Conservation (phyloP, 306 rosid genomes). For the Quercus mongolica region DNA sequence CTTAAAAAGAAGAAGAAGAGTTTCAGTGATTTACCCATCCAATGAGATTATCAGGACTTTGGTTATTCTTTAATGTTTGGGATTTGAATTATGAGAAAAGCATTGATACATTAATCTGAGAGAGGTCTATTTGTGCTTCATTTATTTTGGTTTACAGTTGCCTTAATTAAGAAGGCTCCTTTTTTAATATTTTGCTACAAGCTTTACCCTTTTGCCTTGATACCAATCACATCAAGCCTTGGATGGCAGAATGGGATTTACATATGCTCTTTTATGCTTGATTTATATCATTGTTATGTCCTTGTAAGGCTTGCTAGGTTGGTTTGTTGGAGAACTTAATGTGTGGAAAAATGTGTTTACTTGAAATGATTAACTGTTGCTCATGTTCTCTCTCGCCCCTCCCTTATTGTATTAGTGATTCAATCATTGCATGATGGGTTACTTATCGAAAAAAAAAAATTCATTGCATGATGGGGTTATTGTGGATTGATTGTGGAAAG, state of each 20-base stretch:
- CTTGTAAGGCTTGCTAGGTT: neutral
- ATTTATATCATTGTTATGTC: neutral
- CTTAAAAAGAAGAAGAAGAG: neutral
- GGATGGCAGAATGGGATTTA: neutral
- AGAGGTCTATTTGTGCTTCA: neutral
- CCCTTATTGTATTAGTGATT: neutral
- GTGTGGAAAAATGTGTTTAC: neutral
- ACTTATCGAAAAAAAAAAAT: too few species aligned
- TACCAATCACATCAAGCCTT: neutral
- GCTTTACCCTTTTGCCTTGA: neutral
- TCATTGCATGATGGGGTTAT: neutral
- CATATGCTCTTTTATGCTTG: neutral
- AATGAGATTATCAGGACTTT: neutral
- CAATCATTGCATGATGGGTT: neutral
- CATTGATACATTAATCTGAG: conserved; percentile 1
- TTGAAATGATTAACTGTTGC: neutral
- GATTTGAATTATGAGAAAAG: neutral
- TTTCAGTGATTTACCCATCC: conserved; percentile 8
- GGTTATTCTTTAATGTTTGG: neutral
- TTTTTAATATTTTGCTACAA: conserved; percentile 1
- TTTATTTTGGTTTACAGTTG: neutral
- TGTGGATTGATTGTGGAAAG: neutral
- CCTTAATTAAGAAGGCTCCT: neutral
- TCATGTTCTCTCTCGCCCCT: neutral
- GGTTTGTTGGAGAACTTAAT: neutral